These are phyloP conservation scores for Marasmius oreades DNA, from an alignment of 1,284 basidiomycete genomes.

Conservation along the genomic window DNA sequence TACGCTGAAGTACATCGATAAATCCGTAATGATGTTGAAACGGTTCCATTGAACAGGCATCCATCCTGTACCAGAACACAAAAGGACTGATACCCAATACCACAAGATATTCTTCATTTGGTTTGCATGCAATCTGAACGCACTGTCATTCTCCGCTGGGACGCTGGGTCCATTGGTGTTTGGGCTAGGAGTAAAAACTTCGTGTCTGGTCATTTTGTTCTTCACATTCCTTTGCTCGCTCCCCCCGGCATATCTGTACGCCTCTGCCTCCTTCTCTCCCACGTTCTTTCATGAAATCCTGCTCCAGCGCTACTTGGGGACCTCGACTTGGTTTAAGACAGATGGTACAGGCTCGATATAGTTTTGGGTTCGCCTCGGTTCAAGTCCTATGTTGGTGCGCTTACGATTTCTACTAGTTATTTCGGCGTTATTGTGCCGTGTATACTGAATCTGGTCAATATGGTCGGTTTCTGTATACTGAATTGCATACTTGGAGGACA, in stretches of 20 bases:
- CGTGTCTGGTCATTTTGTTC: slow-evolving; percentile 73
- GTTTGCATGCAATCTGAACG: slow-evolving; percentile 71
- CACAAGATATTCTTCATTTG: slow-evolving; percentile 76
- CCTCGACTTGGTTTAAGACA: slow-evolving; percentile 82
- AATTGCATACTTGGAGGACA: slow-evolving; percentile 81
- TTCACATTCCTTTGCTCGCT: slow-evolving; percentile 61
- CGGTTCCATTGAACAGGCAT: neutral
- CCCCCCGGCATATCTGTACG: slow-evolving; percentile 60
- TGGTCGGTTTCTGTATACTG: slow-evolving; percentile 75
- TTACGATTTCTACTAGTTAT: slow-evolving; percentile 40
- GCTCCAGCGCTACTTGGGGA: slow-evolving; percentile 74
- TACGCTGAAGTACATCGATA: neutral
- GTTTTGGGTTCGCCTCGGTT: slow-evolving; percentile 62
- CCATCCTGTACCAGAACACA: slow-evolving; percentile 1
- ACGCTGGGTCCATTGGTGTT: slow-evolving; percentile 68
- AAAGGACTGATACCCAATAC: slow-evolving; percentile 40
- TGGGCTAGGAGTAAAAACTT: slow-evolving; percentile 66
- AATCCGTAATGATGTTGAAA: neutral
- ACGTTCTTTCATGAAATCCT: neutral
- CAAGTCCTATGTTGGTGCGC: neutral
- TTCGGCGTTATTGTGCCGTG: slow-evolving; percentile 65
- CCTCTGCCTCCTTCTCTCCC: slow-evolving; percentile 6
- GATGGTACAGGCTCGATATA: slow-evolving; percentile 79
- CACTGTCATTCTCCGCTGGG: slow-evolving; percentile 77
- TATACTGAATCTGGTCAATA: slow-evolving; percentile 58